phyloP scores from a whole-genome alignment of 345 rosid species.

The Tarenaya hassleriana region DNA sequence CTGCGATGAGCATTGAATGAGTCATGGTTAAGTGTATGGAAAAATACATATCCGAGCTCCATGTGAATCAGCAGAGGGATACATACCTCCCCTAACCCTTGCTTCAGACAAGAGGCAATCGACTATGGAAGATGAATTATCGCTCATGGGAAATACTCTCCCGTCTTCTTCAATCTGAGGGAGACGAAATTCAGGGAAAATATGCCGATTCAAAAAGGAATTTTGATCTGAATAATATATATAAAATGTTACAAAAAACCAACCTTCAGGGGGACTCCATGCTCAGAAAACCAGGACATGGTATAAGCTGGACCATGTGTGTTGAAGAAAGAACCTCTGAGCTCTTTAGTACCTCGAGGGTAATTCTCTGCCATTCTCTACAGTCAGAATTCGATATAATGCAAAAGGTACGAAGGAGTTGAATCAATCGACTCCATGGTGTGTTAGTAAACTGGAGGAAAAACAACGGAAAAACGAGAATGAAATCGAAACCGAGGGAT shows the following conservation, averaged over 20 bases:
- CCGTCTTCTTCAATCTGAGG: constrained; percentile 78
- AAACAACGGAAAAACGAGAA: no score
- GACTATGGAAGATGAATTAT: constrained; percentile 60
- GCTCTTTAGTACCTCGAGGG: constrained; percentile 87
- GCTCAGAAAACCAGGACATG: constrained; percentile 83
- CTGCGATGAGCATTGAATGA: constrained; percentile 31
- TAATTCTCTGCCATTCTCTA: constrained; percentile 78
- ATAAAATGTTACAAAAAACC: constrained; percentile 4
- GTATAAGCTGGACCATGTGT: constrained; percentile 77
- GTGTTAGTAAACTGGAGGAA: no score
- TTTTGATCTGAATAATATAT: no score
- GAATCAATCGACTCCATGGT: no score
- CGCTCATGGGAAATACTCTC: constrained; percentile 73
- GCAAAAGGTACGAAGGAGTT: no score
- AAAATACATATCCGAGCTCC: background rate
- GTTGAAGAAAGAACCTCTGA: constrained; percentile 74
- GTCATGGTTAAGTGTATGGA: background rate
- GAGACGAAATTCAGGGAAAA: constrained; percentile 18
- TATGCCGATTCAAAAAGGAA: background rate
- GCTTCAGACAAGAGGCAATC: constrained; percentile 83
- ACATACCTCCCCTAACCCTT: constrained; percentile 52
- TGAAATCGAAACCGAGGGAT: no score
- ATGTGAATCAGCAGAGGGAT: no score
- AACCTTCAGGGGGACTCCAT: constrained; percentile 85
- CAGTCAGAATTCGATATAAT: constrained; percentile 2